Percentiles rank a stretch among this genome's conserved stretches.
Conservation (phyloP, 768 basidiomycete genomes). For the Agaricus bisporus region DNA sequence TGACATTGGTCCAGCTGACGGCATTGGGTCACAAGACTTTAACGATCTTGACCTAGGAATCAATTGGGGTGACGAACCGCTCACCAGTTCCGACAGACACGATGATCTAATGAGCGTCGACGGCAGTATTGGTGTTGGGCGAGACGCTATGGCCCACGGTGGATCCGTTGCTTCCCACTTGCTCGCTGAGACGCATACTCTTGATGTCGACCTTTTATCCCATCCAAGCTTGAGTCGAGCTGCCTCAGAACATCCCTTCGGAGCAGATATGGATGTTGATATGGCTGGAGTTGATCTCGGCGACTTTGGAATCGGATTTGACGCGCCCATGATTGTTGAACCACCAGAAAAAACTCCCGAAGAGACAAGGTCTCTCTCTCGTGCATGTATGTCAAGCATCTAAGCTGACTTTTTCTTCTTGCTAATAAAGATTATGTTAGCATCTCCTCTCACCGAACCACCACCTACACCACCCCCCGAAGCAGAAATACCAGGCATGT, state of each 20-base stretch:
- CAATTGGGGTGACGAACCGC: conserved; percentile 63
- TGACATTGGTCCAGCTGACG: conserved; percentile 72
- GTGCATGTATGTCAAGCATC: conserved; percentile 55
- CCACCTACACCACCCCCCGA: conserved; percentile 76
- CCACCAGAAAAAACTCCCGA: conserved; percentile 49
- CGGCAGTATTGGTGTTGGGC: conserved; percentile 68
- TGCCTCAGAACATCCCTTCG: conserved; percentile 62
- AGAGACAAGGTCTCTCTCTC: conserved; percentile 53
- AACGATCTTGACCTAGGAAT: conserved; percentile 68
- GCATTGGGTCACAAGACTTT: conserved; percentile 84
- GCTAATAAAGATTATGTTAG: conserved; percentile 26
- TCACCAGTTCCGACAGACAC: conserved; percentile 27
- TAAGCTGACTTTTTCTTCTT: not conserved
- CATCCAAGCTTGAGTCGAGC: conserved; percentile 53
- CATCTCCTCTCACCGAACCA: conserved; percentile 70
- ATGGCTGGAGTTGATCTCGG: conserved; percentile 60
- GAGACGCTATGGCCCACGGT: conserved; percentile 53
- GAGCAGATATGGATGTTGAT: conserved; percentile 42
- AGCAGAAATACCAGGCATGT: conserved; percentile 40
- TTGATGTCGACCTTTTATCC: conserved; percentile 62
- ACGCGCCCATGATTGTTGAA: conserved; percentile 39
- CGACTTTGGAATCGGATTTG: conserved; percentile 59
- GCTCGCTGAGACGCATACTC: conserved; percentile 39
- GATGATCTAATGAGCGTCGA: conserved; percentile 52
- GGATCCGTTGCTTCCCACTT: conserved; percentile 62